Conservation (phyloP, 805 yeast species). For the Ogataea nonfermentans region DNA sequence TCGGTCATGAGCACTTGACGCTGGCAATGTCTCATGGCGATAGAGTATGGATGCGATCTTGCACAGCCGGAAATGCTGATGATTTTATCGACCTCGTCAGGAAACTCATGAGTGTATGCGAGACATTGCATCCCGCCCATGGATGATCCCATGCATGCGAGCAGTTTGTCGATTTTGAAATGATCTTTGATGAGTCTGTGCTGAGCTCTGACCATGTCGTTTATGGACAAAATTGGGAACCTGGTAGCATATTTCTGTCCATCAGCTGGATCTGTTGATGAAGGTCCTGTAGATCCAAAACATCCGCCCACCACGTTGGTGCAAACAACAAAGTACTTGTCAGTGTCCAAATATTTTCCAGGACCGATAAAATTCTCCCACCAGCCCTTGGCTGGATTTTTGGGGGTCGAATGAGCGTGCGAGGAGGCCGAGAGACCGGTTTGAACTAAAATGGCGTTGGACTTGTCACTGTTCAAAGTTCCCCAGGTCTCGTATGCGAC, state of each 20-base stretch:
- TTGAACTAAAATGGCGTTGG: slow-evolving; percentile 78
- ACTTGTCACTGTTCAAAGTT: slow-evolving; percentile 51
- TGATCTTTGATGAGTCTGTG: slow-evolving; percentile 60
- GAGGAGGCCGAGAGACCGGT: slow-evolving; percentile 93
- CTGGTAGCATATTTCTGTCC: slow-evolving; percentile 72
- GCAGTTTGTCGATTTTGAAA: slow-evolving; percentile 60
- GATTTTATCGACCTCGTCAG: slow-evolving; percentile 68
- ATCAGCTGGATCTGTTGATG: slow-evolving; percentile 71
- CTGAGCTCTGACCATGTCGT: slow-evolving; percentile 92
- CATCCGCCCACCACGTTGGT: slow-evolving; percentile 94
- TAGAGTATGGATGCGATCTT: slow-evolving; percentile 88
- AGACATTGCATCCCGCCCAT: slow-evolving; percentile 99
- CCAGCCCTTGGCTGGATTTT: slow-evolving; percentile 80
- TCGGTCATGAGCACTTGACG: slow-evolving; percentile 93
- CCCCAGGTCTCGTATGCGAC: slow-evolving; percentile 98
- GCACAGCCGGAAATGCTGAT: slow-evolving; percentile 91
- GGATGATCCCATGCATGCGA: slow-evolving; percentile 85
- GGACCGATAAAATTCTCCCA: slow-evolving; percentile 95
- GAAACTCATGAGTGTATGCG: slow-evolving; percentile 82
- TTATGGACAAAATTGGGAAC: slow-evolving; percentile 81
- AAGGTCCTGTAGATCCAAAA: slow-evolving; percentile 93
- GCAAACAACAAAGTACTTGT: slow-evolving; percentile 78
- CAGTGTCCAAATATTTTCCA: slow-evolving; percentile 72
- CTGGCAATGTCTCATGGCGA: slow-evolving; percentile 91
- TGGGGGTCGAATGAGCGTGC: slow-evolving; percentile 79